Conservation (phyloP, 2,329 filamentous ascomycete species). For the Aspergillus intermedius region DNA sequence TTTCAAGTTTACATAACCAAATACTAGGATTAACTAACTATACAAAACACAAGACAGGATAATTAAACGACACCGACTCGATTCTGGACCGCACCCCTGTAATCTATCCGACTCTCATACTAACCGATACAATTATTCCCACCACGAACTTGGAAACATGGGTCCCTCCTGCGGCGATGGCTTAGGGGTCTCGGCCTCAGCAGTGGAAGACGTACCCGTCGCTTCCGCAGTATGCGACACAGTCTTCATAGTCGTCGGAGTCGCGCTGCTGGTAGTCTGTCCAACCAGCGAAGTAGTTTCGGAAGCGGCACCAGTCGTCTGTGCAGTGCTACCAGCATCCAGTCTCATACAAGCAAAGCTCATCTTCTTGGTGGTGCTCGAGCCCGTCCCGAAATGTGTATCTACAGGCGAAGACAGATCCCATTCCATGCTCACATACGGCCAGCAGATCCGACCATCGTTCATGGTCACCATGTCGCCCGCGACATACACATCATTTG, state of each 20-base stretch:
- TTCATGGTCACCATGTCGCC: constrained; percentile 57
- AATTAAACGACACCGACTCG: too few species aligned
- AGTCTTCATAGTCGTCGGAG: background rate
- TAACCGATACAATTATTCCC: background rate
- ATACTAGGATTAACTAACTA: too few species aligned
- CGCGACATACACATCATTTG: constrained; percentile 52
- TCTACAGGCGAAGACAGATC: constrained; percentile 31
- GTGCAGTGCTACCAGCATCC: background rate
- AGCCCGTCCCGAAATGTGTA: background rate
- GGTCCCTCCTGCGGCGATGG: background rate
- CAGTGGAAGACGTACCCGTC: background rate
- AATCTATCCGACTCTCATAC: background rate
- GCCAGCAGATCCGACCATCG: constrained; percentile 53
- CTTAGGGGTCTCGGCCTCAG: background rate
- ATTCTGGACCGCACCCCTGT: background rate
- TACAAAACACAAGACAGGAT: too few species aligned
- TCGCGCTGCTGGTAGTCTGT: background rate
- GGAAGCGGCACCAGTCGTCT: background rate
- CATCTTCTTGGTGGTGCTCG: constrained; percentile 16
- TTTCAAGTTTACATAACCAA: too few species aligned
- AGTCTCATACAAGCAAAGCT: constrained; percentile 21
- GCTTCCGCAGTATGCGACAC: background rate
- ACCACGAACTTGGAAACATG: background rate
- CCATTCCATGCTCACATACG: constrained; percentile 37
- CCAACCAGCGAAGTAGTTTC: background rate